Evolutionary conservation across 768 basidiomycete species (phyloP).

Genomic region (Lactifluus echinatus): DNA sequence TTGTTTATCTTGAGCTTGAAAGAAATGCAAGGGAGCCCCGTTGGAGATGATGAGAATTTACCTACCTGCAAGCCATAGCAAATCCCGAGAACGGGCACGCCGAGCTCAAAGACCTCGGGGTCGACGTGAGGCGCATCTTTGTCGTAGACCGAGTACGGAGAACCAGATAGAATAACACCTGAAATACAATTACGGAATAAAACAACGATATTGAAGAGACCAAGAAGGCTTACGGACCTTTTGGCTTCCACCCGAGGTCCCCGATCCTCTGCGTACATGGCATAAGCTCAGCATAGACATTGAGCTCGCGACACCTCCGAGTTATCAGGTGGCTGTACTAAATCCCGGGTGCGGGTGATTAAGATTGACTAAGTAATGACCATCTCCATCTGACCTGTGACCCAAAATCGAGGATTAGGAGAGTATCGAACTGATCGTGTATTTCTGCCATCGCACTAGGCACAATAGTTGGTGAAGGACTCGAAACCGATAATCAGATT

Average conservation of each 20-base stretch:
- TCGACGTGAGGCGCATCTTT: constrained; percentile 89
- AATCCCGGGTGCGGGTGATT: constrained; percentile 14
- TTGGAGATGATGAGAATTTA: too few species aligned
- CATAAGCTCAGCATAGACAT: constrained; percentile 95
- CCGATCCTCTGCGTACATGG: constrained; percentile 89
- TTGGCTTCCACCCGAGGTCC: constrained; percentile 88
- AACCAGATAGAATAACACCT: constrained; percentile 96
- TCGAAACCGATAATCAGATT: too few species aligned
- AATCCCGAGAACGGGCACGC: constrained; percentile 90
- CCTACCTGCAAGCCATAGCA: constrained; percentile 93
- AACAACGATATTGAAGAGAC: background rate
- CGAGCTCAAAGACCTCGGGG: constrained; percentile 78
- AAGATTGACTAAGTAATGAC: background rate
- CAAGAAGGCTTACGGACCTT: constrained; percentile 46
- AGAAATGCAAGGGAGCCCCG: background rate
- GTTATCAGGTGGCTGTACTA: constrained; percentile 98
- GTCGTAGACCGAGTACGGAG: constrained; percentile 97
- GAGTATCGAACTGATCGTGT: constrained; percentile 91
- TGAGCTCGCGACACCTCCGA: constrained; percentile 92
- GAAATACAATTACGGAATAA: background rate
- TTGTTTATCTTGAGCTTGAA: background rate
- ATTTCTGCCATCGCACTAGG: constrained; percentile 62
- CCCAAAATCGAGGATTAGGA: constrained; percentile 95
- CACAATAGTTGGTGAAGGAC: too few species aligned
- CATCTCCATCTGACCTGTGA: constrained; percentile 59